phyloP scores from a whole-genome alignment of 345 rosid genomes.

The Corymbia maculata region DNA sequence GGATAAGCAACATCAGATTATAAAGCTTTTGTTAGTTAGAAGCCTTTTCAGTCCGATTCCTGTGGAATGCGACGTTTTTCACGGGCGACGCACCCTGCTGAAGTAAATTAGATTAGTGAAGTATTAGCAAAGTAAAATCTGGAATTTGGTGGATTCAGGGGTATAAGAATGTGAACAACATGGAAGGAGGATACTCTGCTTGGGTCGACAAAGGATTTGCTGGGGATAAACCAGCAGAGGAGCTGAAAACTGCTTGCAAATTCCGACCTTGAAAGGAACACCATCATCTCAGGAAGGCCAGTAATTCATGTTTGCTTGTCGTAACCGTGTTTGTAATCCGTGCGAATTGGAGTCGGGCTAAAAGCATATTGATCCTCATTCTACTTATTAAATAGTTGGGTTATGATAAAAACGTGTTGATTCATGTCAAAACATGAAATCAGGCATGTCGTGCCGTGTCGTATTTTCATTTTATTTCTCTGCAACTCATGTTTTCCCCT shows the following conservation, averaged over 20 bases:
- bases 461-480: fast-evolving
- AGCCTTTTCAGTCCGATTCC: not conserved
- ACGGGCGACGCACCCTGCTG: not conserved
- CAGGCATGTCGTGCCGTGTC: fast-evolving
- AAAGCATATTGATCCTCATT: not conserved
- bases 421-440: not conserved
- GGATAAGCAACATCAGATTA: not conserved
- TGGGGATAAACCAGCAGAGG: slow-evolving; percentile 22
- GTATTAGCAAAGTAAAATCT: not conserved
- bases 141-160: slow-evolving; percentile 14
- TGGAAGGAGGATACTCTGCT: slow-evolving; percentile 45
- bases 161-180: slow-evolving; percentile 23
- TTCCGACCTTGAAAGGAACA: slow-evolving; percentile 12
- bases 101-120: not conserved
- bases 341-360: not conserved
- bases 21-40: not conserved
- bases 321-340: not conserved
- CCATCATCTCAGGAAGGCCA: not conserved
- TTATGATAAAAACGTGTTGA: not conserved
- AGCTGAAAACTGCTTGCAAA: slow-evolving; percentile 39
- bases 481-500: not conserved
- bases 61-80: not conserved
- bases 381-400: not conserved
- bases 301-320: not conserved
- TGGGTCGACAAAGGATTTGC: slow-evolving; percentile 40